Percentiles rank a stretch among this genome's conserved stretches.
Conservation (phyloP, 2,329 filamentous ascomycete genomes). For the Penicillium janthinellum region DNA sequence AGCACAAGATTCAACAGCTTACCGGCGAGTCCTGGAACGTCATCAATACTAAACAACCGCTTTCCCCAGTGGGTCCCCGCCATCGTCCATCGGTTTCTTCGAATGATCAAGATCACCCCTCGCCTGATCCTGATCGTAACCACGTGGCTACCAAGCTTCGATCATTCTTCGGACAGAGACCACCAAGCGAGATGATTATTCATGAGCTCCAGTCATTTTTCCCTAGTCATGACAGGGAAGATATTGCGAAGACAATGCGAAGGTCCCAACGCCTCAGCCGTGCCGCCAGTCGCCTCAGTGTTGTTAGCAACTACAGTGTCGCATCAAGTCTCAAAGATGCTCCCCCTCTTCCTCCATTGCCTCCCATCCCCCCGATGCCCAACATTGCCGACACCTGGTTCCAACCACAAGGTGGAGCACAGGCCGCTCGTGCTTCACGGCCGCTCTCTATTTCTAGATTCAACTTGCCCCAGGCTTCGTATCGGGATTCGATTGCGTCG, state of each 20-base stretch:
- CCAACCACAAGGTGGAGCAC: slow-evolving; percentile 54
- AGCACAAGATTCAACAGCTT: slow-evolving; percentile 84
- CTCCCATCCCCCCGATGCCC: slow-evolving; percentile 66
- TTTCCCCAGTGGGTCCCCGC: slow-evolving; percentile 67
- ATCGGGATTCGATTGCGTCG: slow-evolving; percentile 84
- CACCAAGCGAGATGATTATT: slow-evolving; percentile 95
- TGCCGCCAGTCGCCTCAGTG: slow-evolving; percentile 88
- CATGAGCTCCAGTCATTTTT: slow-evolving; percentile 97
- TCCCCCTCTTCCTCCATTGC: slow-evolving; percentile 51
- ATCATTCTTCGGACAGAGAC: slow-evolving; percentile 85
- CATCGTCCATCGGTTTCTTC: slow-evolving; percentile 29
- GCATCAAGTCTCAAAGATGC: slow-evolving; percentile 91
- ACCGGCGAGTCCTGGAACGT: slow-evolving; percentile 80
- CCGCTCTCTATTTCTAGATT: slow-evolving; percentile 64
- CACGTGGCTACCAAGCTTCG: slow-evolving; percentile 43
- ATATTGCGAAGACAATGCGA: slow-evolving; percentile 93
- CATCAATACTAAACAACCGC: slow-evolving; percentile 73
- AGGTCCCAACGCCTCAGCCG: slow-evolving; percentile 88
- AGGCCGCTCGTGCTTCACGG: slow-evolving; percentile 53
- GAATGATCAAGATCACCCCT: slow-evolving; percentile 33
- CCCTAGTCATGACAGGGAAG: slow-evolving; percentile 88
- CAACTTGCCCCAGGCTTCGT: slow-evolving; percentile 62
- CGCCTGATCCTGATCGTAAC: slow-evolving; percentile 34
- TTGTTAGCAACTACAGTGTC: slow-evolving; percentile 89
- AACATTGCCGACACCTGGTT: slow-evolving; percentile 96